Conservation (phyloP, 495 filamentous ascomycete species). For the Tuber magnatum region DNA sequence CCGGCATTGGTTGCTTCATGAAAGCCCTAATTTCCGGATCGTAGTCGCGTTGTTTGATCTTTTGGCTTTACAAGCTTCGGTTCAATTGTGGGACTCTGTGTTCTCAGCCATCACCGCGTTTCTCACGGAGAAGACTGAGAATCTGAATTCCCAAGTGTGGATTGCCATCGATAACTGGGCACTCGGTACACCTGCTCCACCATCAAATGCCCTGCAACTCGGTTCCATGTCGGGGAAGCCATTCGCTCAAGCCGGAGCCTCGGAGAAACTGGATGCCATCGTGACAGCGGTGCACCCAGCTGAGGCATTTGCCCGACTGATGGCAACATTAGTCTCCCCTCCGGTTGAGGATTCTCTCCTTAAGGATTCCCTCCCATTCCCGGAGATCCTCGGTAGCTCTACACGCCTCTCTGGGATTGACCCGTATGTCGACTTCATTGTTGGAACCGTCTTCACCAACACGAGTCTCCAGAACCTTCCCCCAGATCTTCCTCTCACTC, state of each 20-base stretch:
- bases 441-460: slow-evolving; percentile 49
- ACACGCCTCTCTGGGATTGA: slow-evolving; percentile 82
- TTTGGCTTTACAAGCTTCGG: slow-evolving; percentile 33
- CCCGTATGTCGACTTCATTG: slow-evolving; percentile 79
- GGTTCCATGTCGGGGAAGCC: slow-evolving; percentile 25
- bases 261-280: slow-evolving; percentile 38
- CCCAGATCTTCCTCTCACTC: slow-evolving; percentile 24
- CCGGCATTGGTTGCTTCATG: slow-evolving; percentile 54
- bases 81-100: slow-evolving; percentile 41
- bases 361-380: slow-evolving; percentile 73
- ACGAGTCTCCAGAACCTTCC: slow-evolving; percentile 38
- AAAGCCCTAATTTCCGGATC: slow-evolving; percentile 48
- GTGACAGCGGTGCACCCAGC: slow-evolving; percentile 40
- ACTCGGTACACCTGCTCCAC: slow-evolving; percentile 22
- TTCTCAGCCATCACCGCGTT: slow-evolving; percentile 40
- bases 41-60: slow-evolving; percentile 36
- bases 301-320: slow-evolving; percentile 68
- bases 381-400: slow-evolving; percentile 72
- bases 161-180: slow-evolving; percentile 37
- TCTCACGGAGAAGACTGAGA: slow-evolving; percentile 36
- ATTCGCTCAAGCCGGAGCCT: slow-evolving; percentile 29
- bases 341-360: slow-evolving; percentile 52
- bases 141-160: slow-evolving; percentile 35
- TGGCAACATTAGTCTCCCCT: slow-evolving; percentile 61
- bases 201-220: slow-evolving; percentile 28